A percentile compares a stretch with the other conserved stretches of the same genome.
phyloP scores from a whole-genome alignment of 768 basidiomycete species.

The Phlebiopsis gigantea region DNA sequence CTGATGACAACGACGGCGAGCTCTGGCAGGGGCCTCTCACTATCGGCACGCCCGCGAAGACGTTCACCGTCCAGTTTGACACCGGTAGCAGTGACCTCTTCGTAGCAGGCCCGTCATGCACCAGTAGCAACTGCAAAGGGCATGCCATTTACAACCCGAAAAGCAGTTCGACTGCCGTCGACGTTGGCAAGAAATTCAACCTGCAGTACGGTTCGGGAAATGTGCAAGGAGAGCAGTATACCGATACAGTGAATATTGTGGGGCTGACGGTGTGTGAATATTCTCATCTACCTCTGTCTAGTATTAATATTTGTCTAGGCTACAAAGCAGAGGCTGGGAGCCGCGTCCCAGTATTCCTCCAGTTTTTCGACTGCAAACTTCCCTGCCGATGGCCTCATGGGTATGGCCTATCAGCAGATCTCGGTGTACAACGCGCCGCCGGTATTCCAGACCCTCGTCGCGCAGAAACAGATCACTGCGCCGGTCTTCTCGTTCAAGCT shows the following conservation, averaged over 20 bases:
- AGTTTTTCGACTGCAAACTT: conserved; percentile 24
- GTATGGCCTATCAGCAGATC: conserved; percentile 29
- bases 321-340: conserved; percentile 37
- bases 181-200: conserved; percentile 23
- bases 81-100: conserved; percentile 29
- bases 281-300: not conserved
- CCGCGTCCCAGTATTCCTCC: conserved; percentile 34
- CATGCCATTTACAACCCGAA: conserved; percentile 28
- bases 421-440: conserved; percentile 20
- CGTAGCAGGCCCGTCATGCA: conserved; percentile 25
- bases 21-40: conserved; percentile 33
- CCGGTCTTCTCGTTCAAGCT: conserved; percentile 47
- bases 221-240: conserved; percentile 35
- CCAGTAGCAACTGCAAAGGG: conserved; percentile 11
- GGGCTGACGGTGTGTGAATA: conserved; percentile 20
- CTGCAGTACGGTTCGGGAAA: conserved; percentile 34
- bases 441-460: conserved; percentile 36
- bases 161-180: conserved; percentile 27
- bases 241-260: conserved; percentile 38
- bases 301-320: conserved; percentile 23
- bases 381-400: conserved; percentile 37
- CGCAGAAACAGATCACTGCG: conserved; percentile 27
- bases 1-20: conserved; percentile 21
- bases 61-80: conserved; percentile 36
- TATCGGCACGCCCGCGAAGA: conserved; percentile 33